Conservation (phyloP, 345 rosid species). For the Triadica sebifera region DNA sequence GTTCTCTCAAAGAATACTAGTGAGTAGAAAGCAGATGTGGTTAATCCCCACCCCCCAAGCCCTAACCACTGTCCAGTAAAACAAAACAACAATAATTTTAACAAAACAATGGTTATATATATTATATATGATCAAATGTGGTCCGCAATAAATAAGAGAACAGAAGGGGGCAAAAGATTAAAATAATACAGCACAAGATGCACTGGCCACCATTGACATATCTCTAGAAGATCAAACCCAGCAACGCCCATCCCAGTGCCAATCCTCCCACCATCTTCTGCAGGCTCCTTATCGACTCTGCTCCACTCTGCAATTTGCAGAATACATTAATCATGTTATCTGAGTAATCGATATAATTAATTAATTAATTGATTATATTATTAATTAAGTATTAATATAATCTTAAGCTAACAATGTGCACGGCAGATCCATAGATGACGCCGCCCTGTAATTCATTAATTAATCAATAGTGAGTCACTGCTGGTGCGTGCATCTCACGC, state of each 20-base stretch:
- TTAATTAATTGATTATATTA: no score
- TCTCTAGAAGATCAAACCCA: conserved; percentile 45
- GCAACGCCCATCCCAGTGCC: conserved; percentile 53
- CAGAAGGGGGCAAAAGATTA: neutral
- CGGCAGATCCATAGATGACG: neutral
- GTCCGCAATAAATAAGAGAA: conserved; percentile 2
- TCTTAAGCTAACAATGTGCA: neutral
- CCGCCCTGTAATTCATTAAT: neutral
- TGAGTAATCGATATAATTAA: no score
- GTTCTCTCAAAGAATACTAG: no score
- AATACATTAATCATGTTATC: neutral
- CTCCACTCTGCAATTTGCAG: conserved; percentile 56
- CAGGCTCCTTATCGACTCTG: conserved; percentile 34
- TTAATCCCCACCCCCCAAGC: no score
- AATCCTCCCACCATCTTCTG: conserved; percentile 42
- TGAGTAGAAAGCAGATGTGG: no score
- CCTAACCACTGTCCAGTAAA: neutral
- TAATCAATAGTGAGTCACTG: neutral
- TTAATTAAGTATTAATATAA: neutral
- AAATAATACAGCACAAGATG: conserved; percentile 6
- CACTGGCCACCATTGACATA: neutral
- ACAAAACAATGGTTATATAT: conserved; percentile 20
- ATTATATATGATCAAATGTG: conserved; percentile 16
- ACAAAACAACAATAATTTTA: neutral
- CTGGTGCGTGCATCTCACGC: neutral